phyloP scores from a whole-genome alignment of 768 basidiomycete species.

The Holtermannia corniformis region DNA sequence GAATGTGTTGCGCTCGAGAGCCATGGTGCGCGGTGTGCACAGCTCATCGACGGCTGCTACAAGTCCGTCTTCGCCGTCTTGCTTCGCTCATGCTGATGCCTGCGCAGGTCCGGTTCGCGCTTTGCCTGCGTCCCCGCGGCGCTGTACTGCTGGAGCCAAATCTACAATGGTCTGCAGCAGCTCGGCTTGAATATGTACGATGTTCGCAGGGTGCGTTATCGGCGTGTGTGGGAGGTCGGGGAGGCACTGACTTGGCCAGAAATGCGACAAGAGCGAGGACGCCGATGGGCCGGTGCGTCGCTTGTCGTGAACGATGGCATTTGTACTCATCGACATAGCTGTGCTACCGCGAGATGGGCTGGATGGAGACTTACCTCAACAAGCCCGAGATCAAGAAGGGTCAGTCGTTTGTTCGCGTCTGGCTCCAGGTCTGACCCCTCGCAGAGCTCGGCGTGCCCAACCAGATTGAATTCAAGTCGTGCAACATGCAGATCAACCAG shows the following conservation, averaged over 20 bases:
- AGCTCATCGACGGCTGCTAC: slow-evolving; percentile 58
- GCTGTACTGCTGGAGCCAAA: slow-evolving; percentile 58
- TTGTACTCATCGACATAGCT: slow-evolving; percentile 11
- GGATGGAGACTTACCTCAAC: slow-evolving; percentile 87
- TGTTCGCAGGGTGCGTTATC: slow-evolving; percentile 21
- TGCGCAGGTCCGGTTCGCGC: slow-evolving; percentile 29
- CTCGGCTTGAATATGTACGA: slow-evolving; percentile 79
- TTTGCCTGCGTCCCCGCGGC: slow-evolving; percentile 55
- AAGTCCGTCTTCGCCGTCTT: slow-evolving; percentile 10
- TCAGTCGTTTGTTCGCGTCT: too few species aligned
- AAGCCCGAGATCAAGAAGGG: slow-evolving; percentile 60
- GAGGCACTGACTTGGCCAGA: slow-evolving; percentile 20
- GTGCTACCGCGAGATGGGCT: slow-evolving; percentile 56
- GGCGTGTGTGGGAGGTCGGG: too few species aligned
- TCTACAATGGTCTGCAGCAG: slow-evolving; percentile 32
- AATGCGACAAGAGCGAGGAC: slow-evolving; percentile 63
- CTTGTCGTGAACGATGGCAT: slow-evolving; percentile 4
- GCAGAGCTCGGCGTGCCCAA: slow-evolving; percentile 52
- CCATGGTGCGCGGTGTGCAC: slow-evolving; percentile 66
- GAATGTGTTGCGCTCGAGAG: slow-evolving; percentile 55
- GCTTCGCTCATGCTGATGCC: not conserved
- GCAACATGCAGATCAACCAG: slow-evolving; percentile 60
- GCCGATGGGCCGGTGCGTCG: slow-evolving; percentile 42
- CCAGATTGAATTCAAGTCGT: slow-evolving; percentile 38
- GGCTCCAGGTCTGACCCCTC: slow-evolving; percentile 23